Conservation (phyloP, 495 filamentous ascomycete species). For the Daldinia loculata region DNA sequence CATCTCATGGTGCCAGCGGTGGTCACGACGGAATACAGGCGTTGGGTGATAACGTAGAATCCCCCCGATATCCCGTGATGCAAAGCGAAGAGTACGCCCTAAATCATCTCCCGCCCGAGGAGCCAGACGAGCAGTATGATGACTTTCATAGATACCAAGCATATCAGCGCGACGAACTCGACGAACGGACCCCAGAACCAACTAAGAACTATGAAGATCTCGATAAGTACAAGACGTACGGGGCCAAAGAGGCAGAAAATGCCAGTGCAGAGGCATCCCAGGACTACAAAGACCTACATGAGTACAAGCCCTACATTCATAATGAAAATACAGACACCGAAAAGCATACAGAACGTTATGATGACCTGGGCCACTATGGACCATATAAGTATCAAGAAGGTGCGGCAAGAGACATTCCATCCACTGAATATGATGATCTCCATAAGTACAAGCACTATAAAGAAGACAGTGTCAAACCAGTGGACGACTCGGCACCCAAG, state of each 20-base stretch:
- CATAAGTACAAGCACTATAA: slow-evolving; percentile 37
- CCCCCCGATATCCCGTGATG: slow-evolving; percentile 16
- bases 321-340: slow-evolving; percentile 24
- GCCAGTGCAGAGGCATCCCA: slow-evolving; percentile 8
- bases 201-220: slow-evolving; percentile 42
- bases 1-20: slow-evolving; percentile 13
- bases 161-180: slow-evolving; percentile 9
- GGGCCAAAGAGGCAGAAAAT: slow-evolving; percentile 38
- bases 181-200: slow-evolving; percentile 18
- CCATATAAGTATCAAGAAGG: slow-evolving; percentile 48
- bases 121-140: slow-evolving; percentile 34
- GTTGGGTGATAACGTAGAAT: not conserved
- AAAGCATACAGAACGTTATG: slow-evolving; percentile 21
- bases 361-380: slow-evolving; percentile 45
- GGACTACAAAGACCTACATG: slow-evolving; percentile 25
- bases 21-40: slow-evolving; percentile 2
- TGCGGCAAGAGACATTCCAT: slow-evolving; percentile 40
- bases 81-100: slow-evolving; percentile 47
- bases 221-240: slow-evolving; percentile 37
- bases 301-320: slow-evolving; percentile 42
- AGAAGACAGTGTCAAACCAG: slow-evolving; percentile 23
- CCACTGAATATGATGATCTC: slow-evolving; percentile 42
- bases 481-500: slow-evolving; percentile 29
- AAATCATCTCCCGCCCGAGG: slow-evolving; percentile 44
- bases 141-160: slow-evolving; percentile 42